Evolutionary conservation across 306 rosid species (phyloP), one percentile per base, ranked within the genome.

Genomic region (Sphenostylis stenocarpa): DNA sequence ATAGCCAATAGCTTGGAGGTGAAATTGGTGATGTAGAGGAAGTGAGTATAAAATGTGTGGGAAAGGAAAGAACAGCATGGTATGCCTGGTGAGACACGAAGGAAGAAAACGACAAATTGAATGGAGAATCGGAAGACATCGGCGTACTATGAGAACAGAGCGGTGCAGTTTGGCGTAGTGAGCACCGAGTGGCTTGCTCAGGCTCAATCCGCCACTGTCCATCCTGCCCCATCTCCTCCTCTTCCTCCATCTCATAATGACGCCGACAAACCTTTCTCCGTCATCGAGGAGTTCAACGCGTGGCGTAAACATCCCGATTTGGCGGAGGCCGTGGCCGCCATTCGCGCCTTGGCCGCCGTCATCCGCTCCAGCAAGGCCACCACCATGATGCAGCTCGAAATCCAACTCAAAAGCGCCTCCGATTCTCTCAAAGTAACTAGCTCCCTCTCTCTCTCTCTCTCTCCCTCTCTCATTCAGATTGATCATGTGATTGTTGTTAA

Each of bases 261-360:
- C 69, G n/a, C 38, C 47, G 85, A 72, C 9, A 88, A 77, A 51
- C 36, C 93, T 33, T 95, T 95, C 57, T 70, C 97, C n/a, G 97
- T 95, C 5, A 92, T 89, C 52, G 86, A 89, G 16, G 97, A 92
- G 79, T 95, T 95, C 82, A 87, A 95, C 51, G 63, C 48, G 62
- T 92, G 98, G 98, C 86, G 98, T 83, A 90, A 86, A 36, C 95
- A 90, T 80, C 98, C 97, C 51, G 96, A 95, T 83, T 87, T 95
- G 84, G 98, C 97, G 0, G 98, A 95, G 81, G 98, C 97, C 5
- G 98, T 92, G 23, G 97, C 98, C 19, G 98, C 98, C 5, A 92
- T 95, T 78, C 91, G 97, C 61, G 96, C 98, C 11, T 82, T 95
- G 80, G 98, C 97, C 44, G 83, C 97, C 6, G 96, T 92, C 45